phyloP scores from a whole-genome alignment of 1,139 yeast species.

The Hyphopichia khmerensis region DNA sequence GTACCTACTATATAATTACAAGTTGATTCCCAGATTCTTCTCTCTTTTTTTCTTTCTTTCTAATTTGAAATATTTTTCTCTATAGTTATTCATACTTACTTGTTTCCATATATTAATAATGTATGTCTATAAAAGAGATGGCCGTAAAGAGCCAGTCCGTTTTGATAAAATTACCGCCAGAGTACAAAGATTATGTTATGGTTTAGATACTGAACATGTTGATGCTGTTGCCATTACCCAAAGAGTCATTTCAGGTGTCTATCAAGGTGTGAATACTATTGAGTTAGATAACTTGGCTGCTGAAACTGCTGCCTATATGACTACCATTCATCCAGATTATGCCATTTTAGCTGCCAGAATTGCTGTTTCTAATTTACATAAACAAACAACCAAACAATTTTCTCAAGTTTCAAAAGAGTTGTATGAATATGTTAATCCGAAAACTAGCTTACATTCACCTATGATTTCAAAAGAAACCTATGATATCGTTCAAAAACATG shows the following conservation, averaged over 20 bases:
- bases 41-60: background rate
- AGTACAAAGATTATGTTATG: slow-evolving; percentile 64
- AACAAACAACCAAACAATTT: slow-evolving; percentile 87
- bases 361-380: slow-evolving; percentile 88
- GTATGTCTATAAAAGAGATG: slow-evolving; percentile 65
- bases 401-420: slow-evolving; percentile 73
- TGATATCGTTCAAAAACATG: slow-evolving; percentile 58
- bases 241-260: slow-evolving; percentile 84
- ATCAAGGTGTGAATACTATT: slow-evolving; percentile 94
- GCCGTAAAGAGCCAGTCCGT: slow-evolving; percentile 82
- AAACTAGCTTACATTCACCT: slow-evolving; percentile 68
- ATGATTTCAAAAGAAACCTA: slow-evolving; percentile 76
- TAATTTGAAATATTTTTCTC: slow-evolving; percentile 1
- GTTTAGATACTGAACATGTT: slow-evolving; percentile 77
- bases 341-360: slow-evolving; percentile 94
- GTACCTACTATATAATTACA: slow-evolving; percentile 1
- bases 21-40: slow-evolving; percentile 1
- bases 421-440: slow-evolving; percentile 72
- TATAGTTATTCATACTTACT: too few relatives aligned
- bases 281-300: slow-evolving; percentile 93
- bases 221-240: slow-evolving; percentile 90
- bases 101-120: slow-evolving; percentile 25
- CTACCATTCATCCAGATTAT: slow-evolving; percentile 95
- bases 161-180: slow-evolving; percentile 64
- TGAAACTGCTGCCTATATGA: slow-evolving; percentile 96